Evolutionary conservation across 1,284 basidiomycete genomes (phyloP), one percentile per base, ranked within the genome.

Genomic region (Malassezia japonica): DNA sequence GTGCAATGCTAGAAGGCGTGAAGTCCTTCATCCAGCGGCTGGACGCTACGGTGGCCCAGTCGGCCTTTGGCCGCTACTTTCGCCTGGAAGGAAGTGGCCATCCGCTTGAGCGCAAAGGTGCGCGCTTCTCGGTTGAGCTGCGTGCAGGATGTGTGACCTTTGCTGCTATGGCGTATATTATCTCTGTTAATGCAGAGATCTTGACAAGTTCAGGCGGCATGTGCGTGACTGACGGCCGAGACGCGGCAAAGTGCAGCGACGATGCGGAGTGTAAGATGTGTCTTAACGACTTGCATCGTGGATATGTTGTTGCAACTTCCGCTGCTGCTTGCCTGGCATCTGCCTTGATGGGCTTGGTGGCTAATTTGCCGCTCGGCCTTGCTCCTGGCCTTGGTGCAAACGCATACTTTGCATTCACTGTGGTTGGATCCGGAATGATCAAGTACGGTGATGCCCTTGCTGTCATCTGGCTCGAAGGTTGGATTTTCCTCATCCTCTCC

Each of bases 341-440:
- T 7, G 80, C 82, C 66, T 78, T 88, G 56, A 87, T 91, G 85
- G 87, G 87, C 38, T 73, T 83, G 13, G 74, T 88, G 25, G 87
- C 86, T 47, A 90, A 91, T 71, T 76, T 91, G 44, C 87, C 87
- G 1, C 80, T 91, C 18, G 86, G 84, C 51, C 70, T 78, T 21
- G 76, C 76, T 9, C 76, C 73, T n/a, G 74, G 73, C 50, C 61
- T 72, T 33, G 64, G 65, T 63, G 75, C 88, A 33, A 89, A 89
- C 70, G 86, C 86, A 23, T 90, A 89, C 83, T 89, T 91, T 73
- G 79, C 87, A 16, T 89, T 86, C 75, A 87, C 85, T 16, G 81
- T 90, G 35, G 87, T 90, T 37, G 87, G 87, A 7, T 83, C 81
- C 74, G 87, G 87, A 18, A 78, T 80, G 42, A 82, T 88, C 61